A percentile compares a stretch with the other conserved stretches of the same genome.
Evolutionary conservation across 352 stramenopile genomes (phyloP).

Genomic region (Globisporangium spinosum): DNA sequence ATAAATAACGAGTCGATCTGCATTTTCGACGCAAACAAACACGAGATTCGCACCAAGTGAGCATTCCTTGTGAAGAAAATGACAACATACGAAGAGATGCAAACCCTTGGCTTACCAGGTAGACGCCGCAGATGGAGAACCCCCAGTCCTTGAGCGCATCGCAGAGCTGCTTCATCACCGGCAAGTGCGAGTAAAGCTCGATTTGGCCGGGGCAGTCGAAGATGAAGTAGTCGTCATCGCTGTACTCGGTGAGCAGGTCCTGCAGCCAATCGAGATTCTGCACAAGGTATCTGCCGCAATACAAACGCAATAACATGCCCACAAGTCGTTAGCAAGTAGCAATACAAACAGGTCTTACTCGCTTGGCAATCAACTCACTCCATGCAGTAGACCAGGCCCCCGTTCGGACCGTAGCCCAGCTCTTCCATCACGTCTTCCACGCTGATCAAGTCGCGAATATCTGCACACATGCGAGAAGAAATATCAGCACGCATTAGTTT

Average conservation of each 20-base stretch:
- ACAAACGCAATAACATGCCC: background rate
- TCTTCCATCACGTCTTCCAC: conserved; percentile 97
- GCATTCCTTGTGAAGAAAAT: background rate
- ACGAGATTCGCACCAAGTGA: background rate
- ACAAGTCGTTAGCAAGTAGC: background rate
- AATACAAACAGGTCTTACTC: background rate
- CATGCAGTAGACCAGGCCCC: conserved; percentile 98
- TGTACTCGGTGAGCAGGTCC: conserved; percentile 89
- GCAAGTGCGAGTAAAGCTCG: conserved; percentile 90
- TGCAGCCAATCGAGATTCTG: conserved; percentile 96
- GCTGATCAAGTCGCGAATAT: conserved; percentile 94
- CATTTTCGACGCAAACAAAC: background rate
- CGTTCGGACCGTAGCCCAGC: conserved; percentile 96
- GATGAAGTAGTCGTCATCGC: conserved; percentile 96
- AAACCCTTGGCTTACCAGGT: conserved; percentile 47
- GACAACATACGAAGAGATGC: background rate
- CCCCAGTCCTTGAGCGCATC: conserved; percentile 81
- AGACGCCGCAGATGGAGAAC: conserved; percentile 88
- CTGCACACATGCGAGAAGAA: conserved; percentile 18
- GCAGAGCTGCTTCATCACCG: conserved; percentile 89
- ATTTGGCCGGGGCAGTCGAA: conserved; percentile 98
- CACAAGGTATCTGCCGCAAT: conserved; percentile 61
- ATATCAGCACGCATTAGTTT: no score
- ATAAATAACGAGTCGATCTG: conserved; percentile 93
- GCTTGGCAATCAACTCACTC: conserved; percentile 76